phyloP scores from a whole-genome alignment of 2,329 filamentous ascomycete species.

The Mollisiaceae sp. region DNA sequence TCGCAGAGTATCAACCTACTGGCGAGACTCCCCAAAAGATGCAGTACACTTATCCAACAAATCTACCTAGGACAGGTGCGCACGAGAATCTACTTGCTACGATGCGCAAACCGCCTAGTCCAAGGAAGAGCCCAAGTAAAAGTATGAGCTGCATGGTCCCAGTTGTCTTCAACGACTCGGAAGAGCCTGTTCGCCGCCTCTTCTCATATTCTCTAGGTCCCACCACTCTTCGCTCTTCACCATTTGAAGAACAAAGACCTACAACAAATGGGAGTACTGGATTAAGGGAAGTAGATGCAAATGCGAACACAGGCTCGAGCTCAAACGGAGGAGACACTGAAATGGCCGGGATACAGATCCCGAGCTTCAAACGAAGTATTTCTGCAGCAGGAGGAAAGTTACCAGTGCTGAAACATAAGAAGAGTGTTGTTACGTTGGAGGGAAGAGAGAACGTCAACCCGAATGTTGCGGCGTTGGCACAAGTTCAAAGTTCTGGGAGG shows the following conservation, averaged over 20 bases:
- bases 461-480: constrained; percentile 24
- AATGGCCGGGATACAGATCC: constrained; percentile 19
- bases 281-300: constrained; percentile 56
- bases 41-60: constrained; percentile 79
- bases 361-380: constrained; percentile 39
- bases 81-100: constrained; percentile 62
- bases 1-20: constrained; percentile 84
- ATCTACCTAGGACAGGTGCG: constrained; percentile 75
- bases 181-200: not conserved
- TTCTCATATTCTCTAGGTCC: constrained; percentile 30
- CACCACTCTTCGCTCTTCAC: constrained; percentile 12
- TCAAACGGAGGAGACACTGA: constrained; percentile 4
- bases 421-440: constrained; percentile 47
- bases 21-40: constrained; percentile 84
- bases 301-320: constrained; percentile 42
- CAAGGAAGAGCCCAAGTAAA: constrained; percentile 37
- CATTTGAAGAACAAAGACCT: constrained; percentile 28
- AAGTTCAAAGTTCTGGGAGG: constrained; percentile 35
- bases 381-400: constrained; percentile 46
- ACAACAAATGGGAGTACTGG: constrained; percentile 45
- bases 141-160: constrained; percentile 42
- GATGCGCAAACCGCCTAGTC: constrained; percentile 45
- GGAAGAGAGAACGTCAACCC: constrained; percentile 48
- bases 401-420: constrained; percentile 48
- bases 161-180: constrained; percentile 42